Evolutionary conservation across 768 basidiomycete species (phyloP), one percentile per base, ranked within the genome.

Genomic region (Russula brevipes): DNA sequence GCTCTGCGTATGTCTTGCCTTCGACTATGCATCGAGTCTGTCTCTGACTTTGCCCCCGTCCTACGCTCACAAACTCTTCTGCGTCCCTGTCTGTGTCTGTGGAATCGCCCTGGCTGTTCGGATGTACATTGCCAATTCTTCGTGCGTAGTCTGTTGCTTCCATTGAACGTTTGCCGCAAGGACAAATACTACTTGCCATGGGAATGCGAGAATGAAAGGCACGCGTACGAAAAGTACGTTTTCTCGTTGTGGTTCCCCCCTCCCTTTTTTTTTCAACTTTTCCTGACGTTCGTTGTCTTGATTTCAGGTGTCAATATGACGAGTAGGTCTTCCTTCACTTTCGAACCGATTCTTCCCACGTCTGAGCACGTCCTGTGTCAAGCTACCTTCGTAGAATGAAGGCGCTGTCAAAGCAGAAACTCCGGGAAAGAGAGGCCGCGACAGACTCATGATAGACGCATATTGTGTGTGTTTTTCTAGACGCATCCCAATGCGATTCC

Each of bases 331-430:
- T 41, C 55, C 59, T 60, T 12, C 54, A 33, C 60, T 58, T 61
- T 33, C 30, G 50, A 24, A 16, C 41, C 3, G 10, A 30, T 31
- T 49, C 68, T 47, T 58, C 10, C 24, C 56, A 4, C 36, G 30
- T 52, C 59, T 61, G 46, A 38, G 58, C 57, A 16, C 57, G 60
- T 39, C 57, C 39, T 46, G 19, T 45, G 16, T 56, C 39, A 67
- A 96, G 94, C 74, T 88, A 92, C 77, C 79, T 94, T 69, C 87
- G 89, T 59, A 84, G 94, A 66, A 94, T 94, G 91, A 92, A 86
- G 79, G 80, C 83, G 68, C 80, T 94, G 66, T 80, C 87, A 50
- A 89, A 88, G 75, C 82, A 83, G 73, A 93, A 89, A 73, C 72
- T 73, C 24, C 77, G 73, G 61, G 77, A 75, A 49, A 73, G 75